These are phyloP conservation scores for Lolium multiflorum DNA, from an alignment of 176 grass and related monocot species.

Conservation along the genomic window DNA sequence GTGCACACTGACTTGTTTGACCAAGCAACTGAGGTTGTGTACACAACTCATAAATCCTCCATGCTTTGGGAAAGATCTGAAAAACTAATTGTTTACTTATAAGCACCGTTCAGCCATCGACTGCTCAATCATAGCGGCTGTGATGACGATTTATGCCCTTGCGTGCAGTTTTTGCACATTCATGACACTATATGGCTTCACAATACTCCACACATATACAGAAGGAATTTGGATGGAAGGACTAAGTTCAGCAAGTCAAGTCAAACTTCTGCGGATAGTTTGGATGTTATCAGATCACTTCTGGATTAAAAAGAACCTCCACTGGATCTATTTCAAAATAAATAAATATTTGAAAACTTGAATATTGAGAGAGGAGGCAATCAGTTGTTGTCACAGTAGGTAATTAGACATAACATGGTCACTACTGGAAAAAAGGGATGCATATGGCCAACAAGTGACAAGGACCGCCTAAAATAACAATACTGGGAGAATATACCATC, in stretches of 20 bases:
- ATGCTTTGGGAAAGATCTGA: neutral
- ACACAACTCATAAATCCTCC: neutral
- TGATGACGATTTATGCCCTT: neutral
- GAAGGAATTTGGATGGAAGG: neutral
- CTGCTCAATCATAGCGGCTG: neutral
- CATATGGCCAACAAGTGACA: slow-evolving; percentile 41
- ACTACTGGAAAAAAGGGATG: slow-evolving; percentile 16
- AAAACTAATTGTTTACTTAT: slow-evolving; percentile 17
- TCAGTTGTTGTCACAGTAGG: neutral
- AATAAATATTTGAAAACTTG: neutral
- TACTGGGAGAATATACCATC: slow-evolving; percentile 30
- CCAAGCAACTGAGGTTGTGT: slow-evolving; percentile 30
- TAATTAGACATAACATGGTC: slow-evolving; percentile 13
- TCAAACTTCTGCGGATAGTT: neutral
- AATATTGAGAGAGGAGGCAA: slow-evolving; percentile 27
- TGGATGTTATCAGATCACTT: neutral
- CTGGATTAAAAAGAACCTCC: neutral
- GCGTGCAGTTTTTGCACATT: slow-evolving; percentile 22
- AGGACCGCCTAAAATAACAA: slow-evolving; percentile 36
- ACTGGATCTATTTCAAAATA: neutral
- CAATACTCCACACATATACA: neutral
- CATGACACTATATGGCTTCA: slow-evolving; percentile 27
- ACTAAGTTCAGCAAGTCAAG: slow-evolving; percentile 29
- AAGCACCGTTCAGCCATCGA: slow-evolving; percentile 17
- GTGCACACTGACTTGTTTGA: slow-evolving; percentile 12